These are phyloP conservation scores for Trichosporon faecale DNA, from an alignment of 1,284 basidiomycete species.

Conservation along the genomic window DNA sequence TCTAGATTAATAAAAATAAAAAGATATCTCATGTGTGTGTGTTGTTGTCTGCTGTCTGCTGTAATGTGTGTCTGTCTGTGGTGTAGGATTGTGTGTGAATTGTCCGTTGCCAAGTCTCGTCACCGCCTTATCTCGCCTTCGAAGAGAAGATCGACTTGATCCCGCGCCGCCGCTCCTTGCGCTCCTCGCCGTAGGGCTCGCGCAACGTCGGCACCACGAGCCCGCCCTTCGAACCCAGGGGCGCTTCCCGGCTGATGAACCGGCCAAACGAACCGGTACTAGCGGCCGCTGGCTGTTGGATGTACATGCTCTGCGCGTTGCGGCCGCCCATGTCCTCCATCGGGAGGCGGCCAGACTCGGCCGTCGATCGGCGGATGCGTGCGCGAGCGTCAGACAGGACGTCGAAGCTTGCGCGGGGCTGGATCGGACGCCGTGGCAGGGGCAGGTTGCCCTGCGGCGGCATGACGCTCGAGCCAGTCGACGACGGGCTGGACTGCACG, in stretches of 20 bases:
- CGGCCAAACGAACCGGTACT: constrained; percentile 31
- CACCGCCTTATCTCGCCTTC: constrained; percentile 13
- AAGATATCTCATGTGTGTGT: neutral
- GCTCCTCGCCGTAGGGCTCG: constrained; percentile 17
- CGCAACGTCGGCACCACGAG: neutral
- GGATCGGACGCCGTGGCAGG: constrained; percentile 15
- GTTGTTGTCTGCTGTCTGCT: neutral
- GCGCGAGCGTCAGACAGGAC: constrained; percentile 15
- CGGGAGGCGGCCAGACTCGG: constrained; percentile 6
- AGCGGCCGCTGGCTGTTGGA: constrained; percentile 26
- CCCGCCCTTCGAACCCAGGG: constrained; percentile 11
- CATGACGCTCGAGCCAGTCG: neutral
- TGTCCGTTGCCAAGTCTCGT: neutral
- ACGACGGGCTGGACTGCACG: constrained; percentile 1
- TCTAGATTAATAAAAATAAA: neutral
- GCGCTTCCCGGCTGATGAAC: constrained; percentile 9
- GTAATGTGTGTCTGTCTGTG: neutral
- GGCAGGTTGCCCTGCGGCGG: constrained; percentile 9
- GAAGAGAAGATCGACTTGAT: constrained; percentile 25
- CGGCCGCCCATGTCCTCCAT: constrained; percentile 10
- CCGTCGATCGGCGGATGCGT: constrained; percentile 21
- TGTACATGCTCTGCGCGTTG: constrained; percentile 36
- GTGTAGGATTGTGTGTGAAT: neutral
- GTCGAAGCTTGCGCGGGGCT: constrained; percentile 27
- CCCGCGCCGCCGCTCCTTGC: constrained; percentile 25